Conservation (phyloP, 805 yeast species). For the Ascoidea rubescens region DNA sequence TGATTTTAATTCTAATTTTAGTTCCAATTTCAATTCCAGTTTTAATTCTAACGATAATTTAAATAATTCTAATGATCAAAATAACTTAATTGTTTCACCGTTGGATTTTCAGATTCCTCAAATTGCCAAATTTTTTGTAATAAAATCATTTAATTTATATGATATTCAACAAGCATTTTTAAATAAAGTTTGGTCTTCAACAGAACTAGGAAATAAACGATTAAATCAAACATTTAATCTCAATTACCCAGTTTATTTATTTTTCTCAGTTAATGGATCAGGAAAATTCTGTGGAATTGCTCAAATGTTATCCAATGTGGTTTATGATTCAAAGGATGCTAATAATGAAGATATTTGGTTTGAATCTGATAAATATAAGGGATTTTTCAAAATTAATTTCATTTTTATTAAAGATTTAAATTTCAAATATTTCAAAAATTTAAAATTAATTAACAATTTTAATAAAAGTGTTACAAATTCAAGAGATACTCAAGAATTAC, state of each 20-base stretch:
- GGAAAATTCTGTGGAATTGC: conserved; percentile 48
- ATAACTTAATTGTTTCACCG: background rate
- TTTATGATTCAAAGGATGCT: conserved; percentile 20
- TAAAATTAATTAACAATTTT: conserved; percentile 31
- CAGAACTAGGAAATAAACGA: conserved; percentile 40
- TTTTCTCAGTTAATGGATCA: conserved; percentile 45
- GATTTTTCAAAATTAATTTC: conserved; percentile 43
- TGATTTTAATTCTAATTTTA: too few species aligned
- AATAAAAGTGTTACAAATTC: conserved; percentile 40
- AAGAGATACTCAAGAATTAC: conserved; percentile 48
- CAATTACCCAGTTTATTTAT: conserved; percentile 26
- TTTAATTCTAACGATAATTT: too few species aligned
- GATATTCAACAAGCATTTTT: conserved; percentile 36
- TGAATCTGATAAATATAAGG: conserved; percentile 32
- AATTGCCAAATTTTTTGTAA: conserved; percentile 28
- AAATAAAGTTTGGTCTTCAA: conserved; percentile 45
- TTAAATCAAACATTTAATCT: conserved; percentile 27
- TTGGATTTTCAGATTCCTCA: background rate
- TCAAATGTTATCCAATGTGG: conserved; percentile 28
- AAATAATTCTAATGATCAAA: background rate
- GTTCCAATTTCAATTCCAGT: too few species aligned
- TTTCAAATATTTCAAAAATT: conserved; percentile 30
- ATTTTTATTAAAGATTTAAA: conserved; percentile 34
- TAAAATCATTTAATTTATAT: conserved; percentile 35
- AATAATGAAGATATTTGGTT: conserved; percentile 32